Conservation (phyloP, 2,329 filamentous ascomycete species). For the Fusarium sp. region DNA sequence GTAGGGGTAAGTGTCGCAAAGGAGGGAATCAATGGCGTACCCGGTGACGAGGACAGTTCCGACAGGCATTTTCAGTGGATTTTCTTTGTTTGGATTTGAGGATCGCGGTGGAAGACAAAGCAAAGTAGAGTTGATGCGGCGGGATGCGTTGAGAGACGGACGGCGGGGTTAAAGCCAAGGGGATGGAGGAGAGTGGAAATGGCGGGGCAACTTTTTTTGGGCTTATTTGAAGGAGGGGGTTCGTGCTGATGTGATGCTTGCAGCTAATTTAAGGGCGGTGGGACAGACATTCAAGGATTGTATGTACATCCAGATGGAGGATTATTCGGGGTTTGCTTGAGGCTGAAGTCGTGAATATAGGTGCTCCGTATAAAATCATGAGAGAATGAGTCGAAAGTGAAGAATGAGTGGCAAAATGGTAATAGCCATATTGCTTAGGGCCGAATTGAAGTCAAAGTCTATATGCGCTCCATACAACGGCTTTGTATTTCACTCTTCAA, state of each 20-base stretch:
- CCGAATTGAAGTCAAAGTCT: not conserved
- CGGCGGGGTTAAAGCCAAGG: conserved; percentile 30
- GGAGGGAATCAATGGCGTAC: conserved; percentile 60
- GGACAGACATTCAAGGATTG: not conserved
- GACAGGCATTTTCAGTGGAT: conserved; percentile 70
- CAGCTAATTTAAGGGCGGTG: conserved; percentile 23
- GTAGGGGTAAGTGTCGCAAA: conserved; percentile 22
- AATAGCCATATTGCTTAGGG: not conserved
- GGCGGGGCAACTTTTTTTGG: conserved; percentile 36
- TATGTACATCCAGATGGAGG: conserved; percentile 7
- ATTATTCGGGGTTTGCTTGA: conserved; percentile 16
- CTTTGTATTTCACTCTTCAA: not conserved
- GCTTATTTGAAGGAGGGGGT: conserved; percentile 3
- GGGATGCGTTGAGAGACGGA: conserved; percentile 23
- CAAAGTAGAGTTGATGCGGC: conserved; percentile 11
- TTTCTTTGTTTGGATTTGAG: conserved; percentile 41
- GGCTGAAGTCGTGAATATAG: not conserved
- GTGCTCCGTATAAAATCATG: not conserved
- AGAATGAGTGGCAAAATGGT: not conserved
- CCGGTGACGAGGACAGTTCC: conserved; percentile 93
- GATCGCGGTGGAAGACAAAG: conserved; percentile 37
- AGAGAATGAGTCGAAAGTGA: not conserved
- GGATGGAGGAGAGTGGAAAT: conserved; percentile 5
- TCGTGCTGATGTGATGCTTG: conserved; percentile 26
- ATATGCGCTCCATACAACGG: conserved; percentile 25